These are phyloP conservation scores for Coemansia sp. DNA, from an alignment of 192 early-diverging fungal species.

Conservation along the genomic window DNA sequence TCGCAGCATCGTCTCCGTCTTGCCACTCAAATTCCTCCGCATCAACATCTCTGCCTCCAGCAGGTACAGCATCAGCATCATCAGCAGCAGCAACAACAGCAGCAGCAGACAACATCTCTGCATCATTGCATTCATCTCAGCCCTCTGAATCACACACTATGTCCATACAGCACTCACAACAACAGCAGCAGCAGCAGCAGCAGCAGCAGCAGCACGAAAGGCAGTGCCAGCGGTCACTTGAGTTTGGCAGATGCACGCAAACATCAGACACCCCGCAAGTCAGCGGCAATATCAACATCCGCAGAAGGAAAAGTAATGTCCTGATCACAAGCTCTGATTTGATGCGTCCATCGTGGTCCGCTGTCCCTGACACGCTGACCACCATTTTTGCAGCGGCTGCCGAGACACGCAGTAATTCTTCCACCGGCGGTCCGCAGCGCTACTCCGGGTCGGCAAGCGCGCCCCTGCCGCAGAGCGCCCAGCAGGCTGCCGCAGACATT, in stretches of 20 bases:
- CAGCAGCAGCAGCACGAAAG: conserved; percentile 11
- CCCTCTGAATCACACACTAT: conserved; percentile 1
- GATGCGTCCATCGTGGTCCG: conserved; percentile 5
- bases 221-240: conserved; percentile 9
- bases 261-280: conserved; percentile 11
- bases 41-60: background rate
- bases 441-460: background rate
- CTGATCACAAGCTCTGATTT: conserved; percentile 10
- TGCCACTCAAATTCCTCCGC: background rate
- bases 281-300: conserved; percentile 9
- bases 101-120: background rate
- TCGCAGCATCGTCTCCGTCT: background rate
- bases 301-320: conserved; percentile 7
- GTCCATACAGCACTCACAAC: conserved; percentile 4
- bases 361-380: background rate
- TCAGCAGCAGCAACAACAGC: background rate
- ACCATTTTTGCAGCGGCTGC: conserved; percentile 1
- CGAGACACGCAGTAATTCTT: conserved; percentile 5
- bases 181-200: conserved; percentile 8
- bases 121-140: background rate
- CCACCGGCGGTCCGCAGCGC: background rate
- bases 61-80: background rate
- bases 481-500: background rate
- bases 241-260: conserved; percentile 14
- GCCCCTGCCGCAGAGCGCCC: background rate